phyloP scores from a whole-genome alignment of 1,284 basidiomycete species.

The Anthracocystis panici-leucophaei region DNA sequence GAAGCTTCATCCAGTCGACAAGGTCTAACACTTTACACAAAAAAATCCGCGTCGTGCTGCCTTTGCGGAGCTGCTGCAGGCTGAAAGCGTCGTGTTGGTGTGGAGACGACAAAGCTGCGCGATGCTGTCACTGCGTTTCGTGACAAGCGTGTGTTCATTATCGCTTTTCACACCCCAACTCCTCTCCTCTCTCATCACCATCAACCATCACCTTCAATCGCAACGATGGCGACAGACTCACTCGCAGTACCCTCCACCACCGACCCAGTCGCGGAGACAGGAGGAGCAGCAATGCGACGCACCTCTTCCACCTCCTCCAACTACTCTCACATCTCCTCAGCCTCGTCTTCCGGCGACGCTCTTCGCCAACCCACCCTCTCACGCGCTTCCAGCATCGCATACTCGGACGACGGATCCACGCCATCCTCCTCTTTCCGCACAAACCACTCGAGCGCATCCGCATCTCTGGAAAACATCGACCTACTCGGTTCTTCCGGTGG shows the following conservation, averaged over 20 bases:
- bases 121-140: conserved; percentile 30
- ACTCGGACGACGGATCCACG: conserved; percentile 33
- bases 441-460: conserved; percentile 32
- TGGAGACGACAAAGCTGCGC: conserved; percentile 35
- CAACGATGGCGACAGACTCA: conserved; percentile 11
- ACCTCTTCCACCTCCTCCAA: conserved; percentile 23
- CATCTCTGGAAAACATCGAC: conserved; percentile 45
- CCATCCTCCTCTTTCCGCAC: conserved; percentile 21
- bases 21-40: conserved; percentile 2
- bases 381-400: conserved; percentile 38
- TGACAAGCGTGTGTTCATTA: conserved; percentile 5
- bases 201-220: neutral
- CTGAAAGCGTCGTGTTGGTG: conserved; percentile 18
- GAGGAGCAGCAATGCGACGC: conserved; percentile 27
- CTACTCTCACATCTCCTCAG: conserved; percentile 25
- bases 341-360: conserved; percentile 17
- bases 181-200: neutral
- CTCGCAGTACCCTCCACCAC: neutral
- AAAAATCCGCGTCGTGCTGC: neutral
- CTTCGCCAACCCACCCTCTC: conserved; percentile 27
- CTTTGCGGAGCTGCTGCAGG: no score
- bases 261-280: conserved; percentile 4
- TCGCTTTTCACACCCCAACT: neutral
- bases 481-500: conserved; percentile 26
- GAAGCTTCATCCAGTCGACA: neutral